Evolutionary conservation across 2,329 filamentous ascomycete genomes (phyloP).

Genomic region (Ascochyta clinopodiicola): DNA sequence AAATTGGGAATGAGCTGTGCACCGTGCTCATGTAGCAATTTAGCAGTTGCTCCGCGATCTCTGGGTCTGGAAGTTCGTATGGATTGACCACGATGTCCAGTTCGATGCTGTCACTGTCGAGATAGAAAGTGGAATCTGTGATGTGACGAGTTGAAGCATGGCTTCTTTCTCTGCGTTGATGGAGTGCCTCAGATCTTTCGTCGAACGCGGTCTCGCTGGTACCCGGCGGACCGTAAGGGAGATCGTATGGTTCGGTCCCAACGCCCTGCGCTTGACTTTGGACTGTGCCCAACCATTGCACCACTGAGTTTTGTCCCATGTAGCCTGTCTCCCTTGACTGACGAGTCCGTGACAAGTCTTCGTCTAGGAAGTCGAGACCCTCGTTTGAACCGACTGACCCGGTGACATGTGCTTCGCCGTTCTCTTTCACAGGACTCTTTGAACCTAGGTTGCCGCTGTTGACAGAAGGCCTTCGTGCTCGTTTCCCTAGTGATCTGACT

Average conservation of each 20-base stretch:
- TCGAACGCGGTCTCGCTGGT: constrained; percentile 11
- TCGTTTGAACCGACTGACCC: constrained; percentile 39
- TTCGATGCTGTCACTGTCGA: constrained; percentile 40
- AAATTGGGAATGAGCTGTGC: constrained; percentile 42
- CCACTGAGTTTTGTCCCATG: constrained; percentile 42
- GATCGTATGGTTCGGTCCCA: constrained; percentile 12
- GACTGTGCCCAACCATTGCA: constrained; percentile 44
- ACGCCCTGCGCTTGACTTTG: constrained; percentile 26
- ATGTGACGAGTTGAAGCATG: constrained; percentile 23
- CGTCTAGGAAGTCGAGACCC: constrained; percentile 36
- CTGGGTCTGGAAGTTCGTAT: constrained; percentile 40
- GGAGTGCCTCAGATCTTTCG: constrained; percentile 27
- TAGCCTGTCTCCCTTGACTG: constrained; percentile 44
- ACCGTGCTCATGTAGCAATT: constrained; percentile 47
- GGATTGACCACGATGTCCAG: constrained; percentile 36
- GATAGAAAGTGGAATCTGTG: constrained; percentile 43
- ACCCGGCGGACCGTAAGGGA: constrained; percentile 32
- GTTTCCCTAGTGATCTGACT: constrained; percentile 21
- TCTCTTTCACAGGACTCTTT: neutral
- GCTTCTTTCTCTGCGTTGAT: constrained; percentile 21
- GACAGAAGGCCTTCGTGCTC: constrained; percentile 6
- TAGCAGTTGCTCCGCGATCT: constrained; percentile 42
- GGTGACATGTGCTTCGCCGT: constrained; percentile 31
- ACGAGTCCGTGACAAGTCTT: constrained; percentile 37
- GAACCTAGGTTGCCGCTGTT: neutral